Evolutionary conservation across 1,284 basidiomycete genomes (phyloP).

Genomic region (Hemileia vastatrix): DNA sequence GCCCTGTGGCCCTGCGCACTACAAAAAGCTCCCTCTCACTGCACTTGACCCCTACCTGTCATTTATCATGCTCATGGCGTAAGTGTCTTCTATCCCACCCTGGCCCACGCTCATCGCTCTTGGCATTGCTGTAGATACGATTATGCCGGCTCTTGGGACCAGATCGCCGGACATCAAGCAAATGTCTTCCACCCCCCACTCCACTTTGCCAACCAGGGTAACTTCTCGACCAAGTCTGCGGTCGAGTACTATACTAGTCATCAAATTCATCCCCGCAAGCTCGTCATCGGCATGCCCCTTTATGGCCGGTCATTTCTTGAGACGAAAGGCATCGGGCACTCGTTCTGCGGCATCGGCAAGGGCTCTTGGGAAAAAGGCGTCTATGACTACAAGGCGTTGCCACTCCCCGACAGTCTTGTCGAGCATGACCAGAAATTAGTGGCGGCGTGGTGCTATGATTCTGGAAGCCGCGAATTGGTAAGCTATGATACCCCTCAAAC

Average conservation of each 20-base stretch:
- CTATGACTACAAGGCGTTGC: conserved; percentile 22
- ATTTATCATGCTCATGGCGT: conserved; percentile 23
- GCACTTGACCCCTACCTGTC: conserved; percentile 14
- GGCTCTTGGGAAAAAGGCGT: conserved; percentile 22
- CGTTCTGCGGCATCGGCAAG: conserved; percentile 19
- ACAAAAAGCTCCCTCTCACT: conserved; percentile 21
- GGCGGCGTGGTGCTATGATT: conserved; percentile 16
- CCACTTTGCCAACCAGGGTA: conserved; percentile 15
- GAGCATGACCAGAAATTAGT: conserved; percentile 16
- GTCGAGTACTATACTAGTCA: conserved; percentile 16
- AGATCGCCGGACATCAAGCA: conserved; percentile 21
- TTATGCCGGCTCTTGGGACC: conserved; percentile 24
- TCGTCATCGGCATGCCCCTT: conserved; percentile 23
- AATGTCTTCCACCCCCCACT: conserved; percentile 10
- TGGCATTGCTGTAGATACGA: conserved; percentile 9
- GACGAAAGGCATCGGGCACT: conserved; percentile 18
- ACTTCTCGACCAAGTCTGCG: conserved; percentile 18
- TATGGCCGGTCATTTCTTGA: conserved; percentile 23
- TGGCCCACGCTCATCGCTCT: neutral
- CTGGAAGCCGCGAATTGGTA: conserved; percentile 11
- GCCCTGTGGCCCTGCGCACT: conserved; percentile 23
- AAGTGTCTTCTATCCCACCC: neutral
- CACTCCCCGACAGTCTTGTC: neutral
- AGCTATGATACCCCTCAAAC: conserved; percentile 18
- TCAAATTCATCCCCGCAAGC: conserved; percentile 9